Percentiles rank a stretch among this genome's conserved stretches.
phyloP scores from a whole-genome alignment of 371 early-diverging fungal species.

The Dichotomocladium elegans region DNA sequence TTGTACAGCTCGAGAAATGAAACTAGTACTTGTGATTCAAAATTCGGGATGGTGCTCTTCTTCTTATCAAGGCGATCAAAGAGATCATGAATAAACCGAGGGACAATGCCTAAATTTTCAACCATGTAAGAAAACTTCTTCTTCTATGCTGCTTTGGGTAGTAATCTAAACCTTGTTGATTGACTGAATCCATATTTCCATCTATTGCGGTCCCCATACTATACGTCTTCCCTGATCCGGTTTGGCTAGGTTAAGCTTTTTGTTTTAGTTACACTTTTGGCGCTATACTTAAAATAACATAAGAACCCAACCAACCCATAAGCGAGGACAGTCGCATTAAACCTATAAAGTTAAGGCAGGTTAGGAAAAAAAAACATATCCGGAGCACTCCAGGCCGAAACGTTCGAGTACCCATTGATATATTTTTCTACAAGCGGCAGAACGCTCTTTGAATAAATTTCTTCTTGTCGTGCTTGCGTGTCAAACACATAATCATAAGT shows the following conservation, averaged over 20 bases:
- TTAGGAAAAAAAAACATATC: not conserved
- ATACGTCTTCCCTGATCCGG: slow-evolving; percentile 39
- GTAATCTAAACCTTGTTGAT: slow-evolving; percentile 13
- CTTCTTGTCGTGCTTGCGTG: slow-evolving; percentile 60
- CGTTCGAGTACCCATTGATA: slow-evolving; percentile 74
- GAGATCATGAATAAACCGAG: slow-evolving; percentile 75
- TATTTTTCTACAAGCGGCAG: slow-evolving; percentile 75
- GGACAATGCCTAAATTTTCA: slow-evolving; percentile 71
- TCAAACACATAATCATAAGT: slow-evolving; percentile 87
- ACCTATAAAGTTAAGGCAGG: slow-evolving; percentile 4
- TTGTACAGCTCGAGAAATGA: slow-evolving; percentile 97
- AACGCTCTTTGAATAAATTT: slow-evolving; percentile 70
- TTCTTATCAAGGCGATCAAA: slow-evolving; percentile 39
- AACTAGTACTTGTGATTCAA: slow-evolving; percentile 58
- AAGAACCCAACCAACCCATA: slow-evolving; percentile 10
- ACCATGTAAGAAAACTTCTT: not conserved
- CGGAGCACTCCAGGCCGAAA: not conserved
- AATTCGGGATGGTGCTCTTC: slow-evolving; percentile 5
- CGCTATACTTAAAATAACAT: too few species aligned
- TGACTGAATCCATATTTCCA: slow-evolving; percentile 13
- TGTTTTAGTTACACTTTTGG: not conserved
- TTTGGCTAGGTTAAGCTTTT: slow-evolving; percentile 8
- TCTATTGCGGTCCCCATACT: slow-evolving; percentile 26
- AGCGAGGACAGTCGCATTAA: slow-evolving; percentile 23
- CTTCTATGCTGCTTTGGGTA: too few species aligned